Conservation (phyloP, 768 basidiomycete genomes). For the Lactifluus pinguis region DNA sequence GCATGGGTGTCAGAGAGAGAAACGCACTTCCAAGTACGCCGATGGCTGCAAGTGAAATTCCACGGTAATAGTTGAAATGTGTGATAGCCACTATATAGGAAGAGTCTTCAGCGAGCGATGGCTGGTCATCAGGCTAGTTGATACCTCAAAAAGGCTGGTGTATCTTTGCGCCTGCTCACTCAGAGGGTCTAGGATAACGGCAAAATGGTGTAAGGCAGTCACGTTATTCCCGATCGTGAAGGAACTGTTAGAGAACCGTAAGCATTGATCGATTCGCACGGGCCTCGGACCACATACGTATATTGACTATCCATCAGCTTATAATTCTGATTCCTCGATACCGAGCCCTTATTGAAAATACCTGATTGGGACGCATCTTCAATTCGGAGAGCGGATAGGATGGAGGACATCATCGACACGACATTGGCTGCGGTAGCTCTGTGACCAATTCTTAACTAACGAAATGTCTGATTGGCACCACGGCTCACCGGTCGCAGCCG, state of each 20-base stretch:
- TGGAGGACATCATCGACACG: conserved; percentile 57
- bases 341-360: conserved; percentile 56
- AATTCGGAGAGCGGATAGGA: conserved; percentile 60
- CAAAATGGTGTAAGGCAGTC: conserved; percentile 61
- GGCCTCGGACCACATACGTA: conserved; percentile 41
- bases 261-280: conserved; percentile 1
- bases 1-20: neutral
- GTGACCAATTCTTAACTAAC: neutral
- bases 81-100: conserved; percentile 48
- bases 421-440: conserved; percentile 52
- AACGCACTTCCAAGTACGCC: conserved; percentile 53
- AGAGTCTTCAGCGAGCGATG: neutral
- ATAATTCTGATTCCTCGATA: conserved; percentile 55
- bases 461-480: neutral
- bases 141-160: conserved; percentile 68
- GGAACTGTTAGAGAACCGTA: conserved; percentile 34
- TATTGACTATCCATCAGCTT: conserved; percentile 47
- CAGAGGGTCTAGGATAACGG: conserved; percentile 73
- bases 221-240: conserved; percentile 61
- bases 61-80: conserved; percentile 55
- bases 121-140: conserved; percentile 11
- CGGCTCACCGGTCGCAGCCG: neutral
- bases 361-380: conserved; percentile 68
- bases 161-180: conserved; percentile 82
- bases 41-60: conserved; percentile 77